These are phyloP conservation scores for Cyberlindnera maritima DNA, from an alignment of 805 yeast genomes.

Conservation along the genomic window DNA sequence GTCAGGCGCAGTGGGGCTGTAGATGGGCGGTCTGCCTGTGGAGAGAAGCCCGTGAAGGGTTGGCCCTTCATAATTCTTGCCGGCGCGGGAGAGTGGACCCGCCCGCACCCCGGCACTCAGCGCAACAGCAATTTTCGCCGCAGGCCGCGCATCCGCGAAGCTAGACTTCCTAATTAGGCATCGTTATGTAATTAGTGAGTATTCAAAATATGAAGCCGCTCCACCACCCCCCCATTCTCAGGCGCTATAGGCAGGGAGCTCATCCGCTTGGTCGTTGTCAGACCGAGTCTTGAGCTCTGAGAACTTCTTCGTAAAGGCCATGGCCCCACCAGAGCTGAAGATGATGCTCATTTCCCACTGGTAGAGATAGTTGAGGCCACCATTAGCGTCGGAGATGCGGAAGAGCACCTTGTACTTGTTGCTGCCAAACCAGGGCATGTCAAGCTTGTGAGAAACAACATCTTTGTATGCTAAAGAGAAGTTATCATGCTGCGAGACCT, in stretches of 20 bases:
- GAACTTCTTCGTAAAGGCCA: conserved; percentile 37
- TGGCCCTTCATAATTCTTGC: conserved; percentile 12
- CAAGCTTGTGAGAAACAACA: conserved; percentile 34
- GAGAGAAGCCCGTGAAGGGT: conserved; percentile 12
- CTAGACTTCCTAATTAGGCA: conserved; percentile 7
- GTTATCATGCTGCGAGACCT: conserved; percentile 23
- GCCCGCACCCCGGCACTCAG: background rate
- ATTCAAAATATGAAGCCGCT: no score
- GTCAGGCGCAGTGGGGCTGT: conserved; percentile 1
- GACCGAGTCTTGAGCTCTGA: conserved; percentile 34
- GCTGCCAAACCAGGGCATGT: conserved; percentile 54
- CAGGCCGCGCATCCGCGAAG: background rate
- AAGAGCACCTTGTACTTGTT: conserved; percentile 46
- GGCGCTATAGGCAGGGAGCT: conserved; percentile 39
- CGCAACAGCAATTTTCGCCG: background rate
- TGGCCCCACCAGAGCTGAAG: conserved; percentile 49
- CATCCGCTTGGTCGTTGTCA: conserved; percentile 42
- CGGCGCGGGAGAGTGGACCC: conserved; percentile 4
- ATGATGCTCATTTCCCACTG: conserved; percentile 37
- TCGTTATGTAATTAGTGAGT: background rate
- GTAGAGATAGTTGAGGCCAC: conserved; percentile 35
- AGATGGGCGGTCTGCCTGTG: conserved; percentile 7
- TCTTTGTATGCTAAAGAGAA: conserved; percentile 38
- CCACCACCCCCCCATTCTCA: background rate
- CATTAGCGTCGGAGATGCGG: conserved; percentile 31